Conservation (phyloP, 495 filamentous ascomycete genomes). For the Penicillium coffeae region DNA sequence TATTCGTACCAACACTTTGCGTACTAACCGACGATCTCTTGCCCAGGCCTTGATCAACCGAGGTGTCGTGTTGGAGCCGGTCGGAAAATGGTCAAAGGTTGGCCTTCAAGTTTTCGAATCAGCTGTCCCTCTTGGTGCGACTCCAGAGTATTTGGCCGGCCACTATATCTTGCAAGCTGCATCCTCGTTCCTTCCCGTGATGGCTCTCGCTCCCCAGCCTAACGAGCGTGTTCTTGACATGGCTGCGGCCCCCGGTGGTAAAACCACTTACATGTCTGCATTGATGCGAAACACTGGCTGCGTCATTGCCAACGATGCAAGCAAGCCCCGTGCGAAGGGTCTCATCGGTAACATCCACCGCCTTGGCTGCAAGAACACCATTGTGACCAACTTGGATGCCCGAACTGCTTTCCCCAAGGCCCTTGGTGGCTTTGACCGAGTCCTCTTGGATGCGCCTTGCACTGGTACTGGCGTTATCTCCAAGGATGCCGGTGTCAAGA, state of each 20-base stretch:
- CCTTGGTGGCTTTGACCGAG: conserved; percentile 89
- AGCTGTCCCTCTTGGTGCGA: conserved; percentile 91
- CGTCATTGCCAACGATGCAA: conserved; percentile 95
- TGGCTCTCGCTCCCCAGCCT: conserved; percentile 93
- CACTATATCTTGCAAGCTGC: conserved; percentile 98
- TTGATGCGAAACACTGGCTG: conserved; percentile 98
- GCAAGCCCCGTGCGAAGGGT: conserved; percentile 89
- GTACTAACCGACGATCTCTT: conserved; percentile 85
- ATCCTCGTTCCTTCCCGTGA: conserved; percentile 94
- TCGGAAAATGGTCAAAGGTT: conserved; percentile 98
- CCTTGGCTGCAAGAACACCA: conserved; percentile 85
- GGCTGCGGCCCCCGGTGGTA: conserved; percentile 96
- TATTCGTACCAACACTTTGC: conserved; percentile 89
- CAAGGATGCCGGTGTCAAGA: conserved; percentile 94
- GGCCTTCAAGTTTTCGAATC: conserved; percentile 95
- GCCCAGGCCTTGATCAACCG: conserved; percentile 96
- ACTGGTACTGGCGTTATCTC: conserved; percentile 87
- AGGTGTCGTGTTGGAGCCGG: conserved; percentile 90
- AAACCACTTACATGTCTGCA: conserved; percentile 93
- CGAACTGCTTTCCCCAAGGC: conserved; percentile 82
- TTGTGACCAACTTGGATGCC: conserved; percentile 93
- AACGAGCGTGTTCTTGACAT: conserved; percentile 89
- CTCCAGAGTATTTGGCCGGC: conserved; percentile 93
- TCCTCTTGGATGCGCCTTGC: conserved; percentile 77
- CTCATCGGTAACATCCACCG: conserved; percentile 97